Percentiles rank a stretch among this genome's conserved stretches.
Evolutionary conservation across 306 rosid genomes (phyloP).

Genomic region (Cicer arietinum): DNA sequence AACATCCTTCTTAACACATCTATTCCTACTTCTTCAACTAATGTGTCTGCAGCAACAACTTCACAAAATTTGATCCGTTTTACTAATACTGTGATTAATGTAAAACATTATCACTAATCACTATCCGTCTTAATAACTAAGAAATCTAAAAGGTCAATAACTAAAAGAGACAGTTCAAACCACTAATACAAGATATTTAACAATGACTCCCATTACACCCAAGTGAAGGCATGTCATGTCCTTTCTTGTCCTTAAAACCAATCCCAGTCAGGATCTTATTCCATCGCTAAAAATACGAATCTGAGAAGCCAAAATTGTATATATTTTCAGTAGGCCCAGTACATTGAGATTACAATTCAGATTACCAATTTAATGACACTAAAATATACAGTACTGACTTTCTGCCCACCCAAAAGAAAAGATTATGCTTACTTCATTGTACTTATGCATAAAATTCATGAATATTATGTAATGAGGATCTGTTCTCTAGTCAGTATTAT

Average conservation of each 20-base stretch:
- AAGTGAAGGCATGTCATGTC: constrained; percentile 8
- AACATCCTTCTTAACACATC: constrained; percentile 20
- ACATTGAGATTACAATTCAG: constrained; percentile 20
- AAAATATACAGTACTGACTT: neutral
- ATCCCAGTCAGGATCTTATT: constrained; percentile 3
- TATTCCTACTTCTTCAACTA: constrained; percentile 23
- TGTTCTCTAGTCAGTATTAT: constrained; percentile 5
- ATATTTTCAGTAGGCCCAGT: neutral
- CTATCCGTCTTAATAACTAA: neutral
- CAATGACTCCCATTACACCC: neutral
- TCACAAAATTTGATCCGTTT: constrained; percentile 13
- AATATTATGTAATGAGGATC: constrained; percentile 3
- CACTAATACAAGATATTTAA: neutral
- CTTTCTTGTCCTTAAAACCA: constrained; percentile 28
- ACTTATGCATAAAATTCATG: constrained; percentile 8
- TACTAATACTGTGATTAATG: neutral
- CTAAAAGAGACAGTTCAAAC: constrained; percentile 34
- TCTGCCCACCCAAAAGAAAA: constrained; percentile 18
- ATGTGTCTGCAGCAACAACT: constrained; percentile 7
- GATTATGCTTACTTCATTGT: constrained; percentile 5
- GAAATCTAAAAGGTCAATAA: constrained; percentile 9
- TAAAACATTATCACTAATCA: neutral
- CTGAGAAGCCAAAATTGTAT: neutral
- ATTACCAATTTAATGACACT: constrained; percentile 25
- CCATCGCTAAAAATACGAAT: constrained; percentile 15